Base-by-base conservation (phyloP, 768 basidiomycete genomes). In the Termitomyces sp. region DNA sequence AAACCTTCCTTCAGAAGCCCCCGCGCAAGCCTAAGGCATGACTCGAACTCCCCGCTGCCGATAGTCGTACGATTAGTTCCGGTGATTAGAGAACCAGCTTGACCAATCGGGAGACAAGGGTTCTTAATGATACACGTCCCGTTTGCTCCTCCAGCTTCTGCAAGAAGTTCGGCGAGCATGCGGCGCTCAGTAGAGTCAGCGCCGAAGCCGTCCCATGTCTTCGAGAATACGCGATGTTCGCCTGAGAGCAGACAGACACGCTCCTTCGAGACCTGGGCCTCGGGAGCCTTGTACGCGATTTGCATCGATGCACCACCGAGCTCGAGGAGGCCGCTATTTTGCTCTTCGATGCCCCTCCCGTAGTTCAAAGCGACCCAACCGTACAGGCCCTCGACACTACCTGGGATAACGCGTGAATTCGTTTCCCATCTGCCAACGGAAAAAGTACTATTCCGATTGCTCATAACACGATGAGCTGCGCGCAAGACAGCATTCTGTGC, bases 251-350 rank as follows among this genome's bases (percentile, higher is more conserved):
- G 45, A 28, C 63, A 64, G 12, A 64, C 50, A 22, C 54, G 42
- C 48, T 60, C 52, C 59, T 39, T 57, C 3, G 42, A 9, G n/a
- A 35, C 16, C 45, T 60, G 55, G 4, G 46, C 28, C 9, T 49
- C 22, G 15, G 63, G 53, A 24, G 61, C 63, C 46, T 58, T 49
- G 45, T 54, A 64, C 18, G 63, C 57, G 16, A 64, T 61, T 44
- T 64, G 63, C 59, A 64, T 61, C 0, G 63, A 64, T 7, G 63
- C 59, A 13, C 63, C 63, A 22, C 63, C 63, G 1, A 64, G 28
- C 49, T 64, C 63, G 9, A 61, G 52, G 2, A 64, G 57, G 5
- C 63, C 60, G 7, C 52, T 51, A 13, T 57, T 61, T 46, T 61
- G 60, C 22, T 64, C 63, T n/a, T 58, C 48, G 2, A 46, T 33